Conservation (phyloP, 352 stramenopile genomes). For the Globisporangium solare region DNA sequence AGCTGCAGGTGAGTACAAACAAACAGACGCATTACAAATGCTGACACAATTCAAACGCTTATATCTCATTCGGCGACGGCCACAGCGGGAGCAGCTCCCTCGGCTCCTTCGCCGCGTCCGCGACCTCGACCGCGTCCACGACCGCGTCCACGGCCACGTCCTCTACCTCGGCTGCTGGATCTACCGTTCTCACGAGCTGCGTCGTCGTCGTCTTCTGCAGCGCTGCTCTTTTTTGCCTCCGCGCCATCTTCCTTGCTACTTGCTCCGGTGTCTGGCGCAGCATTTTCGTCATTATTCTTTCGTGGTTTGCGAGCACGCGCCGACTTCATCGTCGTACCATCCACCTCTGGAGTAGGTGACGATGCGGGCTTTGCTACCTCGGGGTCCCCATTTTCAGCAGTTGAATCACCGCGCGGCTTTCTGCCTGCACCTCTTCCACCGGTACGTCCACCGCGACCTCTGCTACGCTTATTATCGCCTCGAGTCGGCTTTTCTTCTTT, state of each 20-base stretch:
- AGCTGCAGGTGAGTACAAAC: conserved; percentile 1
- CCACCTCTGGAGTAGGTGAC: background rate
- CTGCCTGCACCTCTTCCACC: conserved; percentile 12
- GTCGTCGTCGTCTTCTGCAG: background rate
- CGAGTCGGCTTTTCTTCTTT: conserved; percentile 6
- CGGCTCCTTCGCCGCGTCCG: conserved; percentile 4
- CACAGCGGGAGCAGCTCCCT: conserved; percentile 6
- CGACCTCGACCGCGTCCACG: conserved; percentile 33
- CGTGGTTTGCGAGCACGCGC: conserved; percentile 8
- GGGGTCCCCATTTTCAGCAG: conserved; percentile 4
- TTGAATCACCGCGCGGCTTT: conserved; percentile 9
- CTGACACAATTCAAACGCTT: background rate
- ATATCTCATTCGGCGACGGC: conserved; percentile 9
- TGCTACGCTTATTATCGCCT: conserved; percentile 4
- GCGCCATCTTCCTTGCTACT: conserved; percentile 1
- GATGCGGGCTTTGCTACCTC: conserved; percentile 5
- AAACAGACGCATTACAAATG: background rate
- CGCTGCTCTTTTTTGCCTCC: background rate
- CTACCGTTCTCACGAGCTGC: conserved; percentile 1
- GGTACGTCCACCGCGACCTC: conserved; percentile 19
- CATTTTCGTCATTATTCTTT: background rate
- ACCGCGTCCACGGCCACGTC: conserved; percentile 22
- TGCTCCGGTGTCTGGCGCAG: conserved; percentile 2
- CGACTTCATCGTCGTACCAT: conserved; percentile 4
- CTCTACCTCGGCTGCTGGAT: conserved; percentile 26